Base-by-base conservation (phyloP, 768 basidiomycete genomes). In the Rhodotorula kratochvilovae region DNA sequence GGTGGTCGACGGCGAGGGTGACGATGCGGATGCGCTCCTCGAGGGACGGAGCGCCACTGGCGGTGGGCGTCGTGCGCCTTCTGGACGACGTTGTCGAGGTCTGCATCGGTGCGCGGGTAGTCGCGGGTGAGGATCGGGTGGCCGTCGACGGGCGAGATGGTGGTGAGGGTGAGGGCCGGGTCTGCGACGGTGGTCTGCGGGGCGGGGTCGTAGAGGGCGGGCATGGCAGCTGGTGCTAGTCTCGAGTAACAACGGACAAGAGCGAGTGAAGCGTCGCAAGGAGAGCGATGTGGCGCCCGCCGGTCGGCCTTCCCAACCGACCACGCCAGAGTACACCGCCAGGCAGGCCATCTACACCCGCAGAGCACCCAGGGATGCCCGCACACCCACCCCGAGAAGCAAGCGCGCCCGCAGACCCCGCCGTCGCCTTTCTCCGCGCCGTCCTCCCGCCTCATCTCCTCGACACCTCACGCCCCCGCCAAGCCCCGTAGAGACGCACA, bases 21-120 rank as follows among this genome's bases (percentile, higher is more conserved):
- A 90, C 87, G 54, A 91, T 85, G 45, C 84, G 83, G 43, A 96
- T 84, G 10, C 91, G 83, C 33, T 91, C 86, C 58, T 83, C 77
- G 35, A 90, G 81, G 0, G 86, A 79, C 3, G 84, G 82, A 84
- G 48, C 82, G 73, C 76, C 74, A 75, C 10, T 64, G 29, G 43
- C 53, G 51, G 58, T 60, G 66, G 8, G 70, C 70, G 3, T 35
- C 27, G 60, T 75, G 67, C 0, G 74, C 56, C 19, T 31, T 27
- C 13, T 58, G 5, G 35, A 75, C 48, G 29, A 23, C 23, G 4
- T 25, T 4, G 29, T 69, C 61, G 59, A 75, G 61, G n/a, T 55
- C 23, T 13, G 42, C 31, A 43, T n/a, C 43, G 13, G 61, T 63
- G 25, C 42, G 2, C 7, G 68, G 69, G 60, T 69, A 63, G 0